A percentile compares a stretch with the other conserved stretches of the same genome.
phyloP scores from a whole-genome alignment of 345 rosid species.

The Gossypium sturtianum region DNA sequence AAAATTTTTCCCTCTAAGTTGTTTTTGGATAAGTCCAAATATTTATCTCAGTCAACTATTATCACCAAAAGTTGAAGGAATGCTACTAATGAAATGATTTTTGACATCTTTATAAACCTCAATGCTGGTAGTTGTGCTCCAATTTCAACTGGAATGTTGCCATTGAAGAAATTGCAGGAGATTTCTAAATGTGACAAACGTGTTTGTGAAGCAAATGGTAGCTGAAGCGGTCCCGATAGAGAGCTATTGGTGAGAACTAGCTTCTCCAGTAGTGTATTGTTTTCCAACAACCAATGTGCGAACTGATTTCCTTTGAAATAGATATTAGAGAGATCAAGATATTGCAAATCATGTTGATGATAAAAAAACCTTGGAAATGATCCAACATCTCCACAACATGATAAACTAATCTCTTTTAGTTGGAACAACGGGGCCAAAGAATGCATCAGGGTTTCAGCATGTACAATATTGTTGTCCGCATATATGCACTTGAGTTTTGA shows the following conservation, averaged over 20 bases:
- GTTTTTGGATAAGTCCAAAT: not conserved
- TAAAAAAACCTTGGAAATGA: not conserved
- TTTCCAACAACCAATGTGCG: not conserved
- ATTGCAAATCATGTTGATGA: not conserved
- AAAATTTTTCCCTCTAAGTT: not conserved
- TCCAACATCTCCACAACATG: not conserved
- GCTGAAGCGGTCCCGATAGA: not conserved
- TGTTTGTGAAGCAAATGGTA: not conserved
- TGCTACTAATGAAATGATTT: constrained; percentile 8
- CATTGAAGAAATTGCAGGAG: not conserved
- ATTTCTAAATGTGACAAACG: not conserved
- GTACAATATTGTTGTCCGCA: not conserved
- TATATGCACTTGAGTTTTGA: not conserved
- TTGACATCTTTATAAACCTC: not conserved
- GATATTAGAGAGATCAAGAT: not conserved
- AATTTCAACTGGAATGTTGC: constrained; percentile 9
- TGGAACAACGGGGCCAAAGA: not conserved
- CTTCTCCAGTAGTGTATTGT: not conserved
- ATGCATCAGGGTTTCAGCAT: not conserved
- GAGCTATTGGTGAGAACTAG: not conserved
- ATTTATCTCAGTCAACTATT: not conserved
- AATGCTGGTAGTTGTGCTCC: constrained; percentile 10
- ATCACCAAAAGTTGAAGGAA: constrained; percentile 16
- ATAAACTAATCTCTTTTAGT: not conserved
- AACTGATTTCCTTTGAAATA: not conserved